phyloP scores from a whole-genome alignment of 1,284 basidiomycete species.

The Microbotryum lychnidis-dioicae region DNA sequence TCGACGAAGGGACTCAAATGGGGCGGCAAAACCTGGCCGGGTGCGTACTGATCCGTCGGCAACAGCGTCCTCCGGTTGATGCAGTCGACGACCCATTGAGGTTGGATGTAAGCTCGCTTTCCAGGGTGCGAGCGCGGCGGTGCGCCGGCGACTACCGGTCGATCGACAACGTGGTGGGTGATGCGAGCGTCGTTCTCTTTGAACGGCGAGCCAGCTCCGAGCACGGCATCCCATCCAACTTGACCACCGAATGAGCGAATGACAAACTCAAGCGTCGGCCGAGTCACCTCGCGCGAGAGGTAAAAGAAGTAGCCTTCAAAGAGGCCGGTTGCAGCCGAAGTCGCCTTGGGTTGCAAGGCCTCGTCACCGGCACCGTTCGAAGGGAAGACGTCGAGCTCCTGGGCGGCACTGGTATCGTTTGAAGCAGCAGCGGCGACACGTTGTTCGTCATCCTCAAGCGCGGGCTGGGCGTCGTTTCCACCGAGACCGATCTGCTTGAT shows the following conservation, averaged over 20 bases:
- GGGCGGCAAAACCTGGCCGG: conserved; percentile 81
- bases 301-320: conserved; percentile 88
- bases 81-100: conserved; percentile 97
- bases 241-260: conserved; percentile 72
- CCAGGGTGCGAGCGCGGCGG: conserved; percentile 48
- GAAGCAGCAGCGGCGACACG: conserved; percentile 39
- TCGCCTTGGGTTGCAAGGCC: conserved; percentile 47
- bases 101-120: conserved; percentile 83
- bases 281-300: conserved; percentile 87
- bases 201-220: conserved; percentile 74
- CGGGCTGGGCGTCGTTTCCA: conserved; percentile 17
- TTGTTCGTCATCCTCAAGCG: conserved; percentile 31
- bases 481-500: conserved; percentile 45
- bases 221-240: conserved; percentile 73
- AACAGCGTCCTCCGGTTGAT: conserved; percentile 80
- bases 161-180: conserved; percentile 93
- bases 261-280: conserved; percentile 89
- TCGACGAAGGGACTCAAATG: conserved; percentile 94
- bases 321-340: conserved; percentile 41
- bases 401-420: conserved; percentile 46
- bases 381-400: conserved; percentile 42
- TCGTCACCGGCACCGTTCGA: conserved; percentile 49
- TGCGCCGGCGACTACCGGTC: conserved; percentile 50
- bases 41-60: conserved; percentile 75
- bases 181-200: conserved; percentile 57